phyloP scores from a whole-genome alignment of 148 eudicot species.

The Beta vulgaris region DNA sequence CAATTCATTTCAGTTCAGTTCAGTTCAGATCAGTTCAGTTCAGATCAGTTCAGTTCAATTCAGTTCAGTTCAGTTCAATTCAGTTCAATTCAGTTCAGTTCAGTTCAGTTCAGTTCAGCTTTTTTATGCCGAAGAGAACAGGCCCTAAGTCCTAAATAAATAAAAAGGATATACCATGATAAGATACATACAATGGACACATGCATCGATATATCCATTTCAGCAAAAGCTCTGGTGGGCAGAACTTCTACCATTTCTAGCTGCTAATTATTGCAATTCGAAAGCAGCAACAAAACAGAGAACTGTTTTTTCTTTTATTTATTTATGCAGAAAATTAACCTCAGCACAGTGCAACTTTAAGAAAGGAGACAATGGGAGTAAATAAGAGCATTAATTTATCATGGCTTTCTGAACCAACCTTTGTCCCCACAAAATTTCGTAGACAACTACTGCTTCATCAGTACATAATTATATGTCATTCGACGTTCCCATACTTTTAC shows the following conservation, averaged over 20 bases:
- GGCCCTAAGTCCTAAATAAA: neutral
- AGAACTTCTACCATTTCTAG: slow-evolving; percentile 11
- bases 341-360: neutral
- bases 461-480: neutral
- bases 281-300: neutral
- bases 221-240: slow-evolving; percentile 1
- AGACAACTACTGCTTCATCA: neutral
- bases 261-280: slow-evolving; percentile 4
- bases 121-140: no score
- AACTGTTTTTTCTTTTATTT: neutral
- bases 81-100: no score
- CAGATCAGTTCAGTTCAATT: no score
- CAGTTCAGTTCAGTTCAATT: no score
- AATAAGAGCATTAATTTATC: slow-evolving; percentile 20
- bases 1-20: no score
- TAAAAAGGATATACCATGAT: neutral
- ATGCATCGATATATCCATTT: neutral
- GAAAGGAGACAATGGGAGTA: slow-evolving; percentile 18
- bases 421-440: slow-evolving; percentile 16
- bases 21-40: no score
- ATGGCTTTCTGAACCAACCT: slow-evolving; percentile 21
- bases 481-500: neutral
- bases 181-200: neutral
- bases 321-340: neutral
- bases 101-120: no score